Base-by-base conservation (phyloP, 768 basidiomycete genomes). In the Phaeotremella fagi region DNA sequence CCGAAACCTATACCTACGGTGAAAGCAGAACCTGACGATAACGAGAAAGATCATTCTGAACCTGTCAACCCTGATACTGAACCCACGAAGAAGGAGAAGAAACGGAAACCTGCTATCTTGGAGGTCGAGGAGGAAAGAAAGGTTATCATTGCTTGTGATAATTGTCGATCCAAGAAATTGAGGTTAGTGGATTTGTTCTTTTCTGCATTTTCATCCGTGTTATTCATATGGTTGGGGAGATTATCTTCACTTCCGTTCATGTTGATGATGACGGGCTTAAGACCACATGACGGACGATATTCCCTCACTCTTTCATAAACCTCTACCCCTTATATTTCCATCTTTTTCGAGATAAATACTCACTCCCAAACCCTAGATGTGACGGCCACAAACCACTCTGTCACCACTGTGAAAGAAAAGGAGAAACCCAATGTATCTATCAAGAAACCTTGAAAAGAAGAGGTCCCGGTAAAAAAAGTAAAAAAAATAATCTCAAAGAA, bases 391-490 rank as follows among this genome's bases (percentile, higher is more conserved):
- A 64, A 50, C 70, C 68, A 14, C 66, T 64, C 48, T 75, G 75
- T 57, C 53, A 60, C 44, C 61, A 75, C 48, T 75, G 75, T 51
- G 20, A 47, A 7, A 52, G 64, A 16, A 61, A 68, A 26, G 60
- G 52, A 16, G 58, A 71, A 24, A 55, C 57, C 12, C n/a, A 18
- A 7, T 75, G 75, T 45, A 59, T 59, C 3, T 74, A 74, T 57
- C 73, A 75, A 52, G 50, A 59, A 1, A 52, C 63, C 9, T 56
- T 75, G 33, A 57, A 69, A 16, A 66, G 75, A 4, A 54, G 75
- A 28, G 75, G 75, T 15, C 73, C 71, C 15, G 75, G 75, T 16
- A 72, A 66, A 59, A 69, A 71, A 45, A 70, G 63, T 37, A 72
- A 70, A 45, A 51, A 62, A 45, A 56, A 54, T 26, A 29, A 47